These are phyloP conservation scores for Pholiota conissans DNA, from an alignment of 768 basidiomycete genomes.

Conservation along the genomic window DNA sequence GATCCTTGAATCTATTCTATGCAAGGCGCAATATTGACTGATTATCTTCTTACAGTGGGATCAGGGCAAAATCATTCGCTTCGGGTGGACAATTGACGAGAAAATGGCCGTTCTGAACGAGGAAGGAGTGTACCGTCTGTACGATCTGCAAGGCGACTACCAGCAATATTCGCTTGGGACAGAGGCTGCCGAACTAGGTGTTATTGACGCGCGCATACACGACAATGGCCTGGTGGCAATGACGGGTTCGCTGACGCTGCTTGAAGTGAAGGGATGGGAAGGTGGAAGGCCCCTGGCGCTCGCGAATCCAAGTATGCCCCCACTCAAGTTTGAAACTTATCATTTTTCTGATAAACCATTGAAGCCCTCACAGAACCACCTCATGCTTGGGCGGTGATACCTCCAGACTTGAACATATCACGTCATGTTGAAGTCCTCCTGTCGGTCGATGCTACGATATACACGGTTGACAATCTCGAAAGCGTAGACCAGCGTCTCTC, in stretches of 20 bases:
- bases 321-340: neutral
- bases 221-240: constrained; percentile 87
- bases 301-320: constrained; percentile 67
- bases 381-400: constrained; percentile 84
- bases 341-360: neutral
- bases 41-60: constrained; percentile 72
- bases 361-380: constrained; percentile 78
- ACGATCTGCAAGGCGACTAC: constrained; percentile 86
- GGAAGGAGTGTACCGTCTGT: constrained; percentile 89
- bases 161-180: constrained; percentile 80
- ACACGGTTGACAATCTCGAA: constrained; percentile 88
- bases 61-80: constrained; percentile 75
- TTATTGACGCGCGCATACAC: constrained; percentile 84
- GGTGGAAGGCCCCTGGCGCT: constrained; percentile 72
- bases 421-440: constrained; percentile 89
- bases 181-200: constrained; percentile 80
- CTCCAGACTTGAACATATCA: constrained; percentile 86
- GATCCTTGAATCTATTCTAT: constrained; percentile 37
- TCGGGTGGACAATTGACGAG: constrained; percentile 86
- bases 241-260: constrained; percentile 68
- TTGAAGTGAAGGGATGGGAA: constrained; percentile 91
- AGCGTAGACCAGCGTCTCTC: constrained; percentile 84
- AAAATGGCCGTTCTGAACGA: constrained; percentile 84
- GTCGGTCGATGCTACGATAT: constrained; percentile 77
- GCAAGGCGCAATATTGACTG: too few relatives aligned